Evolutionary conservation across 129 eudicot genomes (phyloP), one percentile per base, ranked within the genome.

Genomic region (Silybum marianum): DNA sequence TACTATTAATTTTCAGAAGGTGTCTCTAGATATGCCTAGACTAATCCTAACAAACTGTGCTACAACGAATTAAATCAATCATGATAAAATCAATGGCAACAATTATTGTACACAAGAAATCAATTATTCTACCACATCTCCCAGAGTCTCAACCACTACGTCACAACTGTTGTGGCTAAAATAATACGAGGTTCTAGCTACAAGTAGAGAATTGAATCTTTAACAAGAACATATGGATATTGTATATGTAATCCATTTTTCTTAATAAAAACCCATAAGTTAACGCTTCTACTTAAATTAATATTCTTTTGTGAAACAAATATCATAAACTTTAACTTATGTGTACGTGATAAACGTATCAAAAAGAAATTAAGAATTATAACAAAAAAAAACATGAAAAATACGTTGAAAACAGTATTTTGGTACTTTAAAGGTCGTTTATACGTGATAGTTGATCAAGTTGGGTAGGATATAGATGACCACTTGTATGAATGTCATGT

Each of bases 401-500:
- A 7, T 58, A 58, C 66, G 65, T 54, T 54, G 22, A 54, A 54
- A 54, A 16, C 22, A 18, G 1, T 18, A 18, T 58, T 58, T 6
- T 58, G 9, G 6, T 58, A 58, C 8, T 7, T 7, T 4, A n/a
- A n/a, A 58, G 14, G 14, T 7, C 9, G 66, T 18, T 18, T n/a
- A 54, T 54, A 1, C 18, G 8, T 54, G 65, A 18, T 54, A 4
- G 65, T 18, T 62, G 72, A 77, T 79, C 85, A 81, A 81, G 82
- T 86, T 88, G 75, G 82, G 28, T 78, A 28, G 36, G 70, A 32
- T 32, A 58, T 62, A 81, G 62, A 36, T 79, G 88, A 63, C 89
- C 85, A 89, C 80, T 84, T 78, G 76, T 79, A 80, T 78, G 69
- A 86, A 54, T n/a, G 79, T 91, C 84, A 83, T 73, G 78, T 66